Conservation (phyloP, 306 rosid genomes). For the Prinsepia uniflora region DNA sequence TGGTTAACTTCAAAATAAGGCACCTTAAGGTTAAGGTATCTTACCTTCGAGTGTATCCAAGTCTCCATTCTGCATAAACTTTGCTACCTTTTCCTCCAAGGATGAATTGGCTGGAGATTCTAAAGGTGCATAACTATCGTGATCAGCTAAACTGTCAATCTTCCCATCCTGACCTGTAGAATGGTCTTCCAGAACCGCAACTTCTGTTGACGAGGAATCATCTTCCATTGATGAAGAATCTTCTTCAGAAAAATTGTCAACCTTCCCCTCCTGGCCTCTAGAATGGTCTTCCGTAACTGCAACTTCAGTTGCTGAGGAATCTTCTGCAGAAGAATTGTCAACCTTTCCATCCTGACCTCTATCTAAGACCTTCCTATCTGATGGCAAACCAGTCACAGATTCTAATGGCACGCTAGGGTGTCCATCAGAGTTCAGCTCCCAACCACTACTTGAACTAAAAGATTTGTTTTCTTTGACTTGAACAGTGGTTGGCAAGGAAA, state of each 20-base stretch:
- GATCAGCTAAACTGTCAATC: constrained; percentile 32
- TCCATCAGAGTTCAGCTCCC: constrained; percentile 11
- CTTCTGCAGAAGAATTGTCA: constrained; percentile 31
- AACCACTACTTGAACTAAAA: constrained; percentile 10
- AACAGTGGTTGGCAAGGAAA: constrained; percentile 8
- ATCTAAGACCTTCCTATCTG: constrained; percentile 29
- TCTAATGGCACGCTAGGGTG: constrained; percentile 6
- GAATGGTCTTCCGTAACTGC: constrained; percentile 26
- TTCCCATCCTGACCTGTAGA: constrained; percentile 30
- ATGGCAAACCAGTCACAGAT: constrained; percentile 24
- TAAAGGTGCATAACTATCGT: constrained; percentile 23
- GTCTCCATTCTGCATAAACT: constrained; percentile 73
- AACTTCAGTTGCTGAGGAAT: constrained; percentile 26
- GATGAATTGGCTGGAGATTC: constrained; percentile 34
- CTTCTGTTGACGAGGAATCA: constrained; percentile 27
- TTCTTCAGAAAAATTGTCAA: constrained; percentile 31
- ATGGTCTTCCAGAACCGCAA: constrained; percentile 22
- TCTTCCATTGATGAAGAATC: constrained; percentile 25
- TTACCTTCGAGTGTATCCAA: constrained; percentile 72
- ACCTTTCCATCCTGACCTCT: constrained; percentile 31
- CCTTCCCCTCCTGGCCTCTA: constrained; percentile 31
- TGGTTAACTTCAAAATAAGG: constrained; percentile 7
- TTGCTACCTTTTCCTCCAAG: constrained; percentile 64
- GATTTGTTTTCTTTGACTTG: neutral
- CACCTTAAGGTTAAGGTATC: constrained; percentile 40